These are phyloP conservation scores for Heritiera fomes DNA, from an alignment of 345 rosid species.

Conservation along the genomic window DNA sequence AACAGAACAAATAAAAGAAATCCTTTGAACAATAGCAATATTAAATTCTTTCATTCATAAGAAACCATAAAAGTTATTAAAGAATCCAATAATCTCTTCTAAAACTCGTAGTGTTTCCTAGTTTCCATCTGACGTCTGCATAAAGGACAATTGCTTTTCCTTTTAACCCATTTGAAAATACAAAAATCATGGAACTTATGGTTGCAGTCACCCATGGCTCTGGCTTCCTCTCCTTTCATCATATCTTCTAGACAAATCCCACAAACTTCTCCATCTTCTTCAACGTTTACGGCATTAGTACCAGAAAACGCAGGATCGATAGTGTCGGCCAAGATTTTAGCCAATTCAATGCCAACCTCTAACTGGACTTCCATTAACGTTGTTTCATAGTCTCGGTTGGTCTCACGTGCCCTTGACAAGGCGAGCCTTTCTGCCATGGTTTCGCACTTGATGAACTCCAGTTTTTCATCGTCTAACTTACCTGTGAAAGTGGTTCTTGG, in stretches of 20 bases:
- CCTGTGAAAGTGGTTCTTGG: background rate
- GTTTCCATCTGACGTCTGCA: background rate
- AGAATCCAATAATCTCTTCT: background rate
- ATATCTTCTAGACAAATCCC: background rate
- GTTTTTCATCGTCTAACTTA: background rate
- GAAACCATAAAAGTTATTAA: too few species aligned
- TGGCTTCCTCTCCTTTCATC: slow-evolving; percentile 11
- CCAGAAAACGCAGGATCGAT: background rate
- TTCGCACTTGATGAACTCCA: background rate
- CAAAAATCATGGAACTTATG: slow-evolving; percentile 8
- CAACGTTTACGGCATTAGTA: background rate
- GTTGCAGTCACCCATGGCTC: background rate
- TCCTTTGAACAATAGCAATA: too few species aligned
- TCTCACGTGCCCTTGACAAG: background rate
- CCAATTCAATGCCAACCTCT: slow-evolving; percentile 2
- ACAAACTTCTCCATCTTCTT: background rate
- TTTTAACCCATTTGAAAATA: slow-evolving; percentile 6
- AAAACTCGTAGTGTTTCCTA: too few species aligned
- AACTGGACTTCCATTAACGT: background rate
- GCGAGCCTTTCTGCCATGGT: background rate
- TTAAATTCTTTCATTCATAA: too few species aligned
- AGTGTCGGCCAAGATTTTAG: background rate
- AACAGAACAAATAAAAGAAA: too few species aligned
- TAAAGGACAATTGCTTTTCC: background rate
- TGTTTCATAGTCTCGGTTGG: background rate